Evolutionary conservation across 768 basidiomycete species (phyloP).

Genomic region (Artomyces pyxidatus): DNA sequence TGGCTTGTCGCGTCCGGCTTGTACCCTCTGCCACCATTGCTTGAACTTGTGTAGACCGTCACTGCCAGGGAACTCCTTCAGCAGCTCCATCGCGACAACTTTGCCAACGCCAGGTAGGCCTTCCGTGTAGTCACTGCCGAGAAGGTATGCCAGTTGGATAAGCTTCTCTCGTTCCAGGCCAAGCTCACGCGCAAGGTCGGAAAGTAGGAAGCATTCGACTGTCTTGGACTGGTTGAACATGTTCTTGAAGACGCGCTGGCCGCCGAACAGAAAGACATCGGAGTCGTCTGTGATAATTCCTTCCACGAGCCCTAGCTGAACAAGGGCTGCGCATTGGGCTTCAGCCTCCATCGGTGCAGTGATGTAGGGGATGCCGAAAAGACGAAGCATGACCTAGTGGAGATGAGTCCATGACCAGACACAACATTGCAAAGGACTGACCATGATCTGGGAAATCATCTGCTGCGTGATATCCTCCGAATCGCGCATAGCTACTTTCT

Average conservation of each 20-base stretch:
- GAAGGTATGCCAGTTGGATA: constrained; percentile 82
- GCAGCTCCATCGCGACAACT: constrained; percentile 91
- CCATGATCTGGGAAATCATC: constrained; percentile 82
- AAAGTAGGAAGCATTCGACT: constrained; percentile 87
- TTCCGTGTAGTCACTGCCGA: constrained; percentile 95
- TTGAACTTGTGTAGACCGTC: constrained; percentile 82
- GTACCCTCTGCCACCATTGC: constrained; percentile 92
- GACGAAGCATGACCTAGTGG: constrained; percentile 71
- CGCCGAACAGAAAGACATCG: constrained; percentile 97
- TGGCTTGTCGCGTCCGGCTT: constrained; percentile 77
- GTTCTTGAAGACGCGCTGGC: constrained; percentile 92
- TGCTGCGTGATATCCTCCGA: constrained; percentile 93
- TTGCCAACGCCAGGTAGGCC: constrained; percentile 90
- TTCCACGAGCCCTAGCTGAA: constrained; percentile 79
- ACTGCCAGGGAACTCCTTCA: constrained; percentile 87
- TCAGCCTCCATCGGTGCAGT: constrained; percentile 99
- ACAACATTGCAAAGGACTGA: constrained; percentile 17
- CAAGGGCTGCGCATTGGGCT: constrained; percentile 93
- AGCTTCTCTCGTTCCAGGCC: constrained; percentile 81
- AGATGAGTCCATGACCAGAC: neutral
- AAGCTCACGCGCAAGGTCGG: constrained; percentile 82
- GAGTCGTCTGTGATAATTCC: constrained; percentile 99
- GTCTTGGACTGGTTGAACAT: constrained; percentile 99
- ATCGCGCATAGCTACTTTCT: constrained; percentile 85
- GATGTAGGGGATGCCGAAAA: constrained; percentile 97